Percentiles rank a stretch among this genome's conserved stretches.
phyloP scores from a whole-genome alignment of 495 filamentous ascomycete genomes.

The Penicillium atrosanguineum region DNA sequence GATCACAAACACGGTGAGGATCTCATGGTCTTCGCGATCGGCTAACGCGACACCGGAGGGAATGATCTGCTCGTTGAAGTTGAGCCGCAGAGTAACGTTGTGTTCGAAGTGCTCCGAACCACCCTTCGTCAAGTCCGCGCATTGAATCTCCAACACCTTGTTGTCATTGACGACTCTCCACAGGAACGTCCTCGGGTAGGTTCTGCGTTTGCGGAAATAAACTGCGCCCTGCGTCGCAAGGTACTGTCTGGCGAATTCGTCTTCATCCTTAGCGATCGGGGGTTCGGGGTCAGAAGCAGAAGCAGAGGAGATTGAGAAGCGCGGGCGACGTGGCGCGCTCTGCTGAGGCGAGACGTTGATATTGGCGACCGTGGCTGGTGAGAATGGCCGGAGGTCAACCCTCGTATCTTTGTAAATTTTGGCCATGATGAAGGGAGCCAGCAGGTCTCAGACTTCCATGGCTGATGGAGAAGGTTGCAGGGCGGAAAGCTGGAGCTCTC shows the following conservation, averaged over 20 bases:
- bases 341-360: constrained; percentile 65
- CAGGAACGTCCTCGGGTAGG: constrained; percentile 77
- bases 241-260: constrained; percentile 64
- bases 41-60: constrained; percentile 75
- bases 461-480: constrained; percentile 26
- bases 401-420: constrained; percentile 83
- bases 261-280: constrained; percentile 64
- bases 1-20: constrained; percentile 74
- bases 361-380: constrained; percentile 64
- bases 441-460: constrained; percentile 39
- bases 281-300: constrained; percentile 31
- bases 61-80: constrained; percentile 69
- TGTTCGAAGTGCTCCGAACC: constrained; percentile 62
- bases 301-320: constrained; percentile 43
- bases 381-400: constrained; percentile 73
- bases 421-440: constrained; percentile 39
- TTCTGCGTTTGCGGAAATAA: constrained; percentile 73
- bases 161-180: constrained; percentile 86
- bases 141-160: constrained; percentile 77
- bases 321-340: constrained; percentile 39
- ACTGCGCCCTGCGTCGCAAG: constrained; percentile 79
- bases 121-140: constrained; percentile 74
- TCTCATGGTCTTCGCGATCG: constrained; percentile 74
- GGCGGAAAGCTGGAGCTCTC: constrained; percentile 44
- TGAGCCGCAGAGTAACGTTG: constrained; percentile 68